Conservation (phyloP, 73 alveolate genomes). For the Paramecium bursaria region DNA sequence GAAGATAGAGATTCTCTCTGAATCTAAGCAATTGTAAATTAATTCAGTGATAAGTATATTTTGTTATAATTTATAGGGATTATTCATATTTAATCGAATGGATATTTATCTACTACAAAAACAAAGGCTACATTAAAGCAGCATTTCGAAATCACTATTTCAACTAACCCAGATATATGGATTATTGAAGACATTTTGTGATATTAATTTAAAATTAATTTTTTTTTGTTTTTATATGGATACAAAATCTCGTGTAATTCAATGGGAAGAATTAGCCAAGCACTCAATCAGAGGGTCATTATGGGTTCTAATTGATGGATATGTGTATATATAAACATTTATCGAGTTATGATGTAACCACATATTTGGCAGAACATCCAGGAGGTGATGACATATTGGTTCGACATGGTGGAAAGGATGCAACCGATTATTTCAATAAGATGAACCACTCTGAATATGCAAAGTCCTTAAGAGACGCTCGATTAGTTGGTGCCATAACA, state of each 20-base stretch:
- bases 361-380: slow-evolving; percentile 92
- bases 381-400: slow-evolving; percentile 86
- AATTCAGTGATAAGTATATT: neutral
- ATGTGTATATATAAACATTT: neutral
- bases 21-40: neutral
- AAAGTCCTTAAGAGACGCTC: slow-evolving; percentile 61
- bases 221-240: slow-evolving; percentile 2
- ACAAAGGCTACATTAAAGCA: slow-evolving; percentile 23
- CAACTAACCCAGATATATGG: slow-evolving; percentile 4
- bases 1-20: neutral
- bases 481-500: slow-evolving; percentile 66
- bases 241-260: neutral
- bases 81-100: neutral
- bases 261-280: slow-evolving; percentile 38
- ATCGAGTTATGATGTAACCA: slow-evolving; percentile 83
- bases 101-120: slow-evolving; percentile 42
- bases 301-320: slow-evolving; percentile 38
- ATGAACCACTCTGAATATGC: slow-evolving; percentile 65
- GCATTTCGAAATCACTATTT: slow-evolving; percentile 34
- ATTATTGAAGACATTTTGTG: slow-evolving; percentile 23
- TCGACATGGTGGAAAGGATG: slow-evolving; percentile 59
- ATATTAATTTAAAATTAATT: neutral
- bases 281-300: slow-evolving; percentile 20
- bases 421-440: slow-evolving; percentile 49
- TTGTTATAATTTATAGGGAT: neutral